phyloP scores from a whole-genome alignment of 768 basidiomycete species.

The Naganishia vaughanmartiniae region DNA sequence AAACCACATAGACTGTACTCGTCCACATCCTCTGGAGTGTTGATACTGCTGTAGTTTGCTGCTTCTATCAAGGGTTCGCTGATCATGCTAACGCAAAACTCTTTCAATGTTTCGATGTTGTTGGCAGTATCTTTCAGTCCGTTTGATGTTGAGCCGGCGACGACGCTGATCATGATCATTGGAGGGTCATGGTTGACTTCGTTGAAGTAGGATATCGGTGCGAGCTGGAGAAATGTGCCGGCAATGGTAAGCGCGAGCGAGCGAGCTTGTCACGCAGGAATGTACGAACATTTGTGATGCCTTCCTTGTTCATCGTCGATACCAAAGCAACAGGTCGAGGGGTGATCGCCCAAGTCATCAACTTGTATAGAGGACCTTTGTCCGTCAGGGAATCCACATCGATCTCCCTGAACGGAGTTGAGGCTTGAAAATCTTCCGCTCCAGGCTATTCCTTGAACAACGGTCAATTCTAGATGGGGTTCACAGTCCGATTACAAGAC shows the following conservation, averaged over 20 bases:
- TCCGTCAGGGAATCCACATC: slow-evolving; percentile 15
- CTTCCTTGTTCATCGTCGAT: slow-evolving; percentile 60
- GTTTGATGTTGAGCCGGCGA: slow-evolving; percentile 44
- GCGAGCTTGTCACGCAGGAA: background rate
- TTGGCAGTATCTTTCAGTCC: slow-evolving; percentile 59
- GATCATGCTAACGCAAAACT: slow-evolving; percentile 70
- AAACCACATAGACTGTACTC: slow-evolving; percentile 52
- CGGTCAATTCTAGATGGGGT: background rate
- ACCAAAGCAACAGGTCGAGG: slow-evolving; percentile 71
- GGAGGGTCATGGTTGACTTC: slow-evolving; percentile 66
- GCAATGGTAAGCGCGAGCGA: background rate
- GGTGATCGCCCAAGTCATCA: slow-evolving; percentile 62
- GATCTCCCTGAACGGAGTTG: slow-evolving; percentile 26
- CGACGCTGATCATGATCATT: slow-evolving; percentile 64
- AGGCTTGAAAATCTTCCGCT: slow-evolving; percentile 20
- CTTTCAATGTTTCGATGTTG: slow-evolving; percentile 65
- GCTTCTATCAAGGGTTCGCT: slow-evolving; percentile 61
- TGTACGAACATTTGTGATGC: slow-evolving; percentile 58
- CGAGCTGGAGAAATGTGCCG: slow-evolving; percentile 29
- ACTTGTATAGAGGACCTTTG: slow-evolving; percentile 53
- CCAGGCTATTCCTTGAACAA: slow-evolving; percentile 5
- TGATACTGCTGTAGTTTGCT: slow-evolving; percentile 52
- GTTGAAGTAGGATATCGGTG: slow-evolving; percentile 61
- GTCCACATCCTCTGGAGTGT: slow-evolving; percentile 47
- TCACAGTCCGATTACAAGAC: background rate